phyloP scores from a whole-genome alignment of 2,329 filamentous ascomycete species.

The Metarhizium guizhouense region DNA sequence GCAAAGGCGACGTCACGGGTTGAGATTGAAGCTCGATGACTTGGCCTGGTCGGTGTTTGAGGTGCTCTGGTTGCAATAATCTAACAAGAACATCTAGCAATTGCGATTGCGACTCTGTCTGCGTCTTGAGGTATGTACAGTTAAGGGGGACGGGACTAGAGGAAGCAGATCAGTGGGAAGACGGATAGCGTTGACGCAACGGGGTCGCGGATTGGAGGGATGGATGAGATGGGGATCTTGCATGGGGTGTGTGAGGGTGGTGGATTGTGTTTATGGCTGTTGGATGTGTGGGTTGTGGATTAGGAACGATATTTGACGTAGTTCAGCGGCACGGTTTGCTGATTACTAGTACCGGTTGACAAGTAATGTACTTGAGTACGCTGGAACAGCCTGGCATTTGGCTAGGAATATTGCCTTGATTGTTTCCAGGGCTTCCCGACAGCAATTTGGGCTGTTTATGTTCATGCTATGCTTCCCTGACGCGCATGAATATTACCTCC shows the following conservation, averaged over 20 bases:
- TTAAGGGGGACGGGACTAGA: not conserved
- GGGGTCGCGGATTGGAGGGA: slow-evolving; percentile 4
- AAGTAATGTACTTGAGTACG: too few relatives aligned
- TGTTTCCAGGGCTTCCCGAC: too few relatives aligned
- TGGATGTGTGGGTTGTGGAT: too few relatives aligned
- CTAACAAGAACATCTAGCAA: not conserved
- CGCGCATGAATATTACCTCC: too few relatives aligned
- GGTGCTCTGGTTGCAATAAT: not conserved
- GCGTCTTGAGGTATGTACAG: not conserved
- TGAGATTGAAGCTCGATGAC: not conserved
- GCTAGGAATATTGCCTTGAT: too few relatives aligned
- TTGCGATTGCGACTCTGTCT: not conserved
- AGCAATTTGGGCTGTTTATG: too few relatives aligned
- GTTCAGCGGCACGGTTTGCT: too few relatives aligned
- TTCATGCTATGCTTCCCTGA: too few relatives aligned
- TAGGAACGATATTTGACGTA: too few relatives aligned
- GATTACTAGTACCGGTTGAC: too few relatives aligned
- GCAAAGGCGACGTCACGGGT: not conserved
- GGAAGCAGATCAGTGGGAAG: not conserved
- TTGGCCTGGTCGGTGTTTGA: not conserved
- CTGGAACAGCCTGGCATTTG: too few relatives aligned
- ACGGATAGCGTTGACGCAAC: not conserved
- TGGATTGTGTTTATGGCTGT: not conserved
- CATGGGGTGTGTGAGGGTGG: not conserved
- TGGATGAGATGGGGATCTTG: slow-evolving; percentile 3